Base-by-base conservation (phyloP, 441 rosid genomes). In the Gossypium gossypioides region DNA sequence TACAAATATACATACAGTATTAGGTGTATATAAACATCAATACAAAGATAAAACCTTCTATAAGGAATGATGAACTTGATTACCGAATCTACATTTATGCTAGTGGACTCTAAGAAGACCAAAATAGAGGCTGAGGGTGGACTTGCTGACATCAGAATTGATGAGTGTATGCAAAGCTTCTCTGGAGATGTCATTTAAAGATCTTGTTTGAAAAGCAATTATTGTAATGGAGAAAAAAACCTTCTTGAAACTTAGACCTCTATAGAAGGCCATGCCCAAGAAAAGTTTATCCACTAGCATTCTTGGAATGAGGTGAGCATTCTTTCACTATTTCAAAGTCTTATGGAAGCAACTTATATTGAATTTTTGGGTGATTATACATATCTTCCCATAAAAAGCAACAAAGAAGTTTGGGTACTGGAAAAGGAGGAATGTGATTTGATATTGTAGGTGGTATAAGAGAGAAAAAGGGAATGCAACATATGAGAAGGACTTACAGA, bases 141-240 rank as follows among this genome's bases (percentile, higher is more conserved):
- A 72, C 27, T 61, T 9, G 79, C 79, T 25, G 78, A 81, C 50
- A 80, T 86, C 37, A 80, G 63, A 64, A 79, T 84, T 44, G 86
- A 83, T 42, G 73, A 74, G 12, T 46, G 46, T 54, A 67, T 84
- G 78, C 79, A 82, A 71, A 78, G 79, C 68, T 86, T 84, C 77
- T 84, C 86, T 15, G 88, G 81, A 40, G 88, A 84, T 57, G 85
- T 86, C 6, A 86, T 86, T 54, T 86, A 88, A 6, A 80, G 77
- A 75, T 86, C 86, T 8, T 83, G 86, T 60, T 84, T 86, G 58
- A 88, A 86, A 34, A 83, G 88, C 66, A 80, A 72, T 60, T 84
- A 74, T 21, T 77, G 75, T 0, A 76, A 69, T 48, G 90, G 84
- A 22, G 82, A n/a, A 79, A 48, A 73, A 78, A 13, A 84, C 84